Evolutionary conservation across 441 rosid genomes (phyloP), one percentile per base, ranked within the genome.

Genomic region (Erodium moschatum): DNA sequence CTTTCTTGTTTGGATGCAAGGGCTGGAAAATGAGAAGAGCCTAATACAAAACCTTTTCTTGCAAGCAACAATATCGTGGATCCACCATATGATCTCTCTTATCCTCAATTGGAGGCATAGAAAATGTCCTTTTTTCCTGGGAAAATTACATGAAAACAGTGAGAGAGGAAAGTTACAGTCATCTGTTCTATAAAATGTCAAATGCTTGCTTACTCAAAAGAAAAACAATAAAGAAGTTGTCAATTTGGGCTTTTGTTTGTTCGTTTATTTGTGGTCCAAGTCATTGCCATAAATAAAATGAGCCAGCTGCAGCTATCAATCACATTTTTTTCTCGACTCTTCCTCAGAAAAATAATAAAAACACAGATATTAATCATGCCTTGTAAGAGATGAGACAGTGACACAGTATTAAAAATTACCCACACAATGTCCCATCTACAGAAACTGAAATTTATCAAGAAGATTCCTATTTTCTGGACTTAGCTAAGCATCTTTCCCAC

Each of bases 1-100:
- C n/a, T 50, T 50, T n/a, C 56, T 50, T 50, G 56, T 50, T 50
- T 50, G 56, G 56, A 50, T 50, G 50, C 50, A 10, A 44, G 50
- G 50, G 1, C 50, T 44, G 50, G 50, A 44, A 44, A 44, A 44
- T 44, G 50, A 44, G n/a, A 40, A 44, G 44, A 40, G n/a, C 50
- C 13, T 44, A 9, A 44, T 40, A 40, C 1, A 9, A 44, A 4
- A 44, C 11, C 13, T 6, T 40, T 40, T 44, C 50, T 44, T 44
- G 50, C 50, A 44, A 44, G 50, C 50, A 44, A 44, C 50, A 44
- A 44, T 44, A 44, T 44, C n/a, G 4, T 50, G 56, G 16, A n/a
- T 50, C 56, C 56, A 50, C 5, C 16, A 50, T 50, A n/a, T 50
- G 56, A 1, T 19, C 19, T n/a, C 2, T 50, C 56, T 50, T 50